Percentiles rank a stretch among this genome's conserved stretches.
These are phyloP conservation scores for Endocladia muricata DNA, from an alignment of 31 red algal genomes.

Conservation along the genomic window DNA sequence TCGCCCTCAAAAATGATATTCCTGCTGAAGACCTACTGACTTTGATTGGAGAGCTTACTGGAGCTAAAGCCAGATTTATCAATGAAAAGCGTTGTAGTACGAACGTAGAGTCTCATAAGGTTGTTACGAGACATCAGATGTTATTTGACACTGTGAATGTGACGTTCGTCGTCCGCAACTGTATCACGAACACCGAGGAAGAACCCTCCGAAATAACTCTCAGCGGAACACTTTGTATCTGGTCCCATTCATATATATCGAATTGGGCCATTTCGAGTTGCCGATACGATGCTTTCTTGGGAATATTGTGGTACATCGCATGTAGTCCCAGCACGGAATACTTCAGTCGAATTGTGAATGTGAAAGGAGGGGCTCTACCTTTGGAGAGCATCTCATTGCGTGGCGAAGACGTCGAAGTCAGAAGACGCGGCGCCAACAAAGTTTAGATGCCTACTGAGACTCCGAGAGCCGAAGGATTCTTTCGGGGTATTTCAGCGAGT, in stretches of 20 bases:
- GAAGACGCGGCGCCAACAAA: neutral
- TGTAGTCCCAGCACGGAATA: neutral
- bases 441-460: neutral
- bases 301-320: neutral
- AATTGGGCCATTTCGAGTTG: neutral
- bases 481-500: neutral
- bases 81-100: neutral
- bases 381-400: neutral
- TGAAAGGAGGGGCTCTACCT: neutral
- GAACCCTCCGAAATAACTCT: neutral
- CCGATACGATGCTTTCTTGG: neutral
- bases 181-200: neutral
- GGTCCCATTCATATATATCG: neutral
- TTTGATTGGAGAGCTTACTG: neutral
- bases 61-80: neutral
- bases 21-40: neutral
- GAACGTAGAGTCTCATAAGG: neutral
- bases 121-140: neutral
- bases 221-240: neutral
- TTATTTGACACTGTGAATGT: neutral
- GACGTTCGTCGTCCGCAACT: neutral
- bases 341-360: neutral
- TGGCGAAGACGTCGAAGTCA: neutral
- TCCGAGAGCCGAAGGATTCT: neutral
- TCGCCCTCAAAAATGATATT: neutral